Base-by-base conservation (phyloP, 2,329 filamentous ascomycete genomes). In the Aureobasidium namibiae region DNA sequence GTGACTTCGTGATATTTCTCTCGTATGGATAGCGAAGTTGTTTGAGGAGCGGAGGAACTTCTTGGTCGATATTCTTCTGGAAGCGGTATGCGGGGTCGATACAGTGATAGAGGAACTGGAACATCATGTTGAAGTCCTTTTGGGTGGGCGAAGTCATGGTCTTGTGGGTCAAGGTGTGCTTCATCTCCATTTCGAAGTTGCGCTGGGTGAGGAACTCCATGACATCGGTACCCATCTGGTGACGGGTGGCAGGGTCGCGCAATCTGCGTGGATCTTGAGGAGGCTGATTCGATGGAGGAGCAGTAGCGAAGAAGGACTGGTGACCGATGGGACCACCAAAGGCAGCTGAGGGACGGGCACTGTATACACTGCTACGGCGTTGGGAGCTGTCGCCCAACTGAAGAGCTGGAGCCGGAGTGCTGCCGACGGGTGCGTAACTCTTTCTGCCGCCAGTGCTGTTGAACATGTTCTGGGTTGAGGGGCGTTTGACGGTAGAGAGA, bases 131-230 rank as follows among this genome's bases (percentile, higher is more conserved):
- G 76, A 99, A 99, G 72, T 99, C 94, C 70, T 99, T 99, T 67
- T 97, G 92, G 0, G 92, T 99, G 0, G 94, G 95, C 44, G 90
- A 95, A 67, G 90, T 92, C 70, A 96, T 86, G 7, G 90, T 89
- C 67, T 96, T 96, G 63, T 89, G 87, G 0, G 90, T 89, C n/a
- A 99, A 78, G 1, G 85, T 87, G 72, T 97, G 89, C 75, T 95
- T 96, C 86, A 95, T 96, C 66, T 97, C 92, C 81, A 96, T 85
- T 74, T 99, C 94, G 68, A 97, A 99, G 70, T 96, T 96, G 72
- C 96, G 87, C 60, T 92, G 86, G 0, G 90, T 86, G 69, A 99
- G 81, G 70, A 95, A 99, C 65, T 99, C 94, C 65, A 95, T 77
- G 59, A 99, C 75, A 68, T 99, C 92, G 66, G 94, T 88, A 8